A percentile compares a stretch with the other conserved stretches of the same genome.
phyloP scores from a whole-genome alignment of 2,329 filamentous ascomycete genomes.

The Fusarium poae region DNA sequence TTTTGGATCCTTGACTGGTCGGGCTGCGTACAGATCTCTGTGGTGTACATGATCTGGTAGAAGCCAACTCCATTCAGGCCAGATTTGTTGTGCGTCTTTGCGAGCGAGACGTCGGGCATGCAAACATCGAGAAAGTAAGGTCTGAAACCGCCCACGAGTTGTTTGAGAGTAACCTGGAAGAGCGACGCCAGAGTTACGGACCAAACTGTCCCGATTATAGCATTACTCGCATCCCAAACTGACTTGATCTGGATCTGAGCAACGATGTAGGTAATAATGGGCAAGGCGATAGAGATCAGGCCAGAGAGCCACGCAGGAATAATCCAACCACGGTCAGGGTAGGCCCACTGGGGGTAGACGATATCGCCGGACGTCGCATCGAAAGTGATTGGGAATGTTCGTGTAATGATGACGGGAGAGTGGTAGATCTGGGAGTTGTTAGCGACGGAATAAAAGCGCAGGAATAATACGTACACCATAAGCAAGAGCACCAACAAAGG shows the following conservation, averaged over 20 bases:
- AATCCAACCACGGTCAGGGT: constrained; percentile 73
- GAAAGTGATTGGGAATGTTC: constrained; percentile 74
- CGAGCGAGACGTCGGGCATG: constrained; percentile 65
- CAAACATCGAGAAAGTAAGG: constrained; percentile 76
- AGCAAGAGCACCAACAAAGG: constrained; percentile 58
- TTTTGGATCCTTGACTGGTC: constrained; percentile 69
- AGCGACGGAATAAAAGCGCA: not conserved
- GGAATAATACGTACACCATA: constrained; percentile 47
- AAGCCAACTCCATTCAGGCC: constrained; percentile 64
- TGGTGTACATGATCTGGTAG: constrained; percentile 72
- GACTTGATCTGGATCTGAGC: constrained; percentile 69
- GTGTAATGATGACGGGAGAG: constrained; percentile 65
- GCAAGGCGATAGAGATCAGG: constrained; percentile 68
- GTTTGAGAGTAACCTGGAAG: constrained; percentile 77
- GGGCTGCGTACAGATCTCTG: constrained; percentile 70
- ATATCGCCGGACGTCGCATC: constrained; percentile 66
- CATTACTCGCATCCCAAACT: constrained; percentile 73
- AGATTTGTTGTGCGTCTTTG: constrained; percentile 56
- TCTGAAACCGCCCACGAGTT: constrained; percentile 72
- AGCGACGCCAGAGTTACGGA: constrained; percentile 69
- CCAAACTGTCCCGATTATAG: constrained; percentile 71
- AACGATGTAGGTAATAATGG: constrained; percentile 67
- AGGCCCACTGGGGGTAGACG: constrained; percentile 73
- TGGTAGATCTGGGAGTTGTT: constrained; percentile 60
- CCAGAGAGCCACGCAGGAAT: constrained; percentile 71